These are phyloP conservation scores for Exobasidium rhododendri DNA, from an alignment of 1,284 basidiomycete genomes.

Conservation along the genomic window DNA sequence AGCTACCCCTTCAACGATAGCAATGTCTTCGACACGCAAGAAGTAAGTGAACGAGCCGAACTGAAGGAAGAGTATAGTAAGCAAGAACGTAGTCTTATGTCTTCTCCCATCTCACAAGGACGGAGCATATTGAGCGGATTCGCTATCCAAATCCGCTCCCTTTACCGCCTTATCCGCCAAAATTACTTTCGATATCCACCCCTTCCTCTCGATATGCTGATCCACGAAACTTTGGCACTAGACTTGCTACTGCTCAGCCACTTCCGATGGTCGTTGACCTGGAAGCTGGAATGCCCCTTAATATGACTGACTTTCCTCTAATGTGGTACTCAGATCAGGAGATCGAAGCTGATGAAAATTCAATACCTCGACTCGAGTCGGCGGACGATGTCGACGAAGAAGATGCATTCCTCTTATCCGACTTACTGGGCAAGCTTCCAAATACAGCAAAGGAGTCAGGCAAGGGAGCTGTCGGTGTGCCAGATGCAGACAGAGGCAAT, in stretches of 20 bases:
- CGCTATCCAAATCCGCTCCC: constrained; percentile 54
- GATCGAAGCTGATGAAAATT: constrained; percentile 9
- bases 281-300: constrained; percentile 51
- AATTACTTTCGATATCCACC: constrained; percentile 42
- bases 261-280: constrained; percentile 49
- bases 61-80: too few relatives aligned
- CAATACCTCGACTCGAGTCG: constrained; percentile 20
- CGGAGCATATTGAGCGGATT: constrained; percentile 51
- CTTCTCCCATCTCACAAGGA: not conserved
- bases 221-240: constrained; percentile 38
- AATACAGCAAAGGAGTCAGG: not conserved
- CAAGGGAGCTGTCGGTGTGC: not conserved
- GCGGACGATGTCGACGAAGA: constrained; percentile 32
- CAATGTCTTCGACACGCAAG: too few relatives aligned
- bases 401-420: constrained; percentile 47
- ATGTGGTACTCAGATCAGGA: constrained; percentile 30
- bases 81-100: too few relatives aligned
- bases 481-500: constrained; percentile 25
- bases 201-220: constrained; percentile 38
- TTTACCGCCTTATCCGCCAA: constrained; percentile 51
- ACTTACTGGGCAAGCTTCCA: constrained; percentile 20
- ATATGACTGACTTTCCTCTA: constrained; percentile 44
- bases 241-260: constrained; percentile 42
- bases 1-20: too few relatives aligned
- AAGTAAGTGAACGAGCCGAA: too few relatives aligned